Percentiles rank a stretch among this genome's conserved stretches.
phyloP scores from a whole-genome alignment of 805 yeast species.

The Candida easanensis region DNA sequence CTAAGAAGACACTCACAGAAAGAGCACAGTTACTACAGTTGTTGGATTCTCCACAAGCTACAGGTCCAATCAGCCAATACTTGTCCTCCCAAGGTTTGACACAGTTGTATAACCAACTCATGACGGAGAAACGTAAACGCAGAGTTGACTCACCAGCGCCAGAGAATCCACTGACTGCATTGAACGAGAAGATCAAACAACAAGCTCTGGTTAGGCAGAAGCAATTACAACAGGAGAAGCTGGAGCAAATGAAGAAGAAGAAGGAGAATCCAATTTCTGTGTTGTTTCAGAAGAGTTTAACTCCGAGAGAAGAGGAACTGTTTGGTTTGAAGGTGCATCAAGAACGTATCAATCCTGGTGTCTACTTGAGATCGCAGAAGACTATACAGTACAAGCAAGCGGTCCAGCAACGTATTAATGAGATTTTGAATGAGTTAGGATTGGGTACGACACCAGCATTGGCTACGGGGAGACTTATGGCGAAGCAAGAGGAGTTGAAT shows the following conservation, averaged over 20 bases:
- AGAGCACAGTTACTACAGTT: slow-evolving; percentile 74
- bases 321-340: slow-evolving; percentile 81
- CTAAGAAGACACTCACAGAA: slow-evolving; percentile 83
- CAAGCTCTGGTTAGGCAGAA: slow-evolving; percentile 27
- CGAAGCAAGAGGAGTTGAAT: slow-evolving; percentile 72
- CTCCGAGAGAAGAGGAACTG: slow-evolving; percentile 76
- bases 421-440: slow-evolving; percentile 72
- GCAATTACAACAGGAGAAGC: slow-evolving; percentile 24
- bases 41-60: slow-evolving; percentile 81
- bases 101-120: slow-evolving; percentile 75
- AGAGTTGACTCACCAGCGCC: slow-evolving; percentile 40
- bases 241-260: slow-evolving; percentile 22
- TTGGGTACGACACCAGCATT: slow-evolving; percentile 80
- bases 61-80: slow-evolving; percentile 73
- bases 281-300: slow-evolving; percentile 41
- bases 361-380: slow-evolving; percentile 73
- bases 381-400: slow-evolving; percentile 78
- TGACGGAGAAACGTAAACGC: slow-evolving; percentile 61
- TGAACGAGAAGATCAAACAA: slow-evolving; percentile 34
- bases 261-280: slow-evolving; percentile 34
- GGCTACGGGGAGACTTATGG: slow-evolving; percentile 78
- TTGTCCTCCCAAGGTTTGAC: slow-evolving; percentile 86
- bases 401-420: slow-evolving; percentile 57
- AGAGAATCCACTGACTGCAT: slow-evolving; percentile 42
- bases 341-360: slow-evolving; percentile 69